Evolutionary conservation across 495 filamentous ascomycete species (phyloP).

Genomic region (Hypoxylon crocopeplum): DNA sequence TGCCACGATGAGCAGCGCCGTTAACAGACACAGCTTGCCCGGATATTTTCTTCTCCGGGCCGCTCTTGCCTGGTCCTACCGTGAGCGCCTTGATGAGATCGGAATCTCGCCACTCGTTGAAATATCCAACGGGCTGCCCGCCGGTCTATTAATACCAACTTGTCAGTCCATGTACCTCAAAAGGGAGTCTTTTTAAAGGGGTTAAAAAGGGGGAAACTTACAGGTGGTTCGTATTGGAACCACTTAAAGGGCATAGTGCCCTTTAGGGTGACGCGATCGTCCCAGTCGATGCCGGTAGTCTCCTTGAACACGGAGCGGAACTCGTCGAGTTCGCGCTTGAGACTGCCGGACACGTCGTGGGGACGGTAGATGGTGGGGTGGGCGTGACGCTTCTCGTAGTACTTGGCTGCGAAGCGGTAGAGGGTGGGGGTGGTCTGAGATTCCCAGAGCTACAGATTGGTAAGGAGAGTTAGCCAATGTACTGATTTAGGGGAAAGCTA

Average conservation of each 20-base stretch:
- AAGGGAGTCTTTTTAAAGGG: too few relatives aligned
- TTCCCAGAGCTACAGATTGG: constrained; percentile 50
- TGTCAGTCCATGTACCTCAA: too few relatives aligned
- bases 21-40: too few relatives aligned
- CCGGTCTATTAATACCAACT: constrained; percentile 31
- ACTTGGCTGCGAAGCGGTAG: constrained; percentile 51
- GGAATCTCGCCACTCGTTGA: too few relatives aligned
- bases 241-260: constrained; percentile 1
- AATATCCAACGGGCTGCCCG: constrained; percentile 50
- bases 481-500: neutral
- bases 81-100: too few relatives aligned
- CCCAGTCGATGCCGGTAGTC: constrained; percentile 64
- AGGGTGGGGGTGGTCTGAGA: constrained; percentile 52
- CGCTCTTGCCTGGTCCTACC: too few relatives aligned
- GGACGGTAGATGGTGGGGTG: constrained; percentile 35
- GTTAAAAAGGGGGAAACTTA: constrained; percentile 36
- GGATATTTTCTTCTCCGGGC: too few relatives aligned
- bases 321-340: constrained; percentile 45
- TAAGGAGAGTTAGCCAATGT: neutral
- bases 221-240: constrained; percentile 48
- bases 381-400: constrained; percentile 39
- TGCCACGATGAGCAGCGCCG: too few relatives aligned
- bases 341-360: constrained; percentile 28
- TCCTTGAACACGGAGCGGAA: constrained; percentile 65
- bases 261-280: constrained; percentile 47